Evolutionary conservation across 2,329 filamentous ascomycete genomes (phyloP).

Genomic region (Podosphaera xanthii): DNA sequence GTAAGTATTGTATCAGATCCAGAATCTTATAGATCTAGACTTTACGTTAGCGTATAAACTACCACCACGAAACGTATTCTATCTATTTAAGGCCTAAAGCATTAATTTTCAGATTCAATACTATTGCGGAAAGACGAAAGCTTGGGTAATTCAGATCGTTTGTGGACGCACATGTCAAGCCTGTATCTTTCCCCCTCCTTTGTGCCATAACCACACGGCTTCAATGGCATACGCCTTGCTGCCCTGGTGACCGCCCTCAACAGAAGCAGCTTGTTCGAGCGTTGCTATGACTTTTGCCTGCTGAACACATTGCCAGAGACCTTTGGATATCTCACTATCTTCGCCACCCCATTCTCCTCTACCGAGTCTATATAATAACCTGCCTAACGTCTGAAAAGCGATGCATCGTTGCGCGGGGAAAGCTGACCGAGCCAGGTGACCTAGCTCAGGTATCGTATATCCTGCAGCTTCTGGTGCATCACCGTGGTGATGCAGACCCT

Average conservation of each 20-base stretch:
- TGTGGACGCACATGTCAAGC: too few relatives aligned
- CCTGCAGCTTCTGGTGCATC: conserved; percentile 82
- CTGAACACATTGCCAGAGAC: conserved; percentile 63
- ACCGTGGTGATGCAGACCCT: conserved; percentile 82
- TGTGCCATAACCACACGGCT: conserved; percentile 54
- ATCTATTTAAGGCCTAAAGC: too few relatives aligned
- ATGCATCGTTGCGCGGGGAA: conserved; percentile 77
- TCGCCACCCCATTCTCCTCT: conserved; percentile 47
- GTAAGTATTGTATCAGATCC: too few relatives aligned
- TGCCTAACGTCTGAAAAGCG: conserved; percentile 73
- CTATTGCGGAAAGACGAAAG: too few relatives aligned
- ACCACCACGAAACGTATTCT: too few relatives aligned
- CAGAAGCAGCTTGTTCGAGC: conserved; percentile 50
- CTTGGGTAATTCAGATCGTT: too few relatives aligned
- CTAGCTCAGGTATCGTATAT: conserved; percentile 76
- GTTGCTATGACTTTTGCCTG: conserved; percentile 56
- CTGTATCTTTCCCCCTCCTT: conserved; percentile 18
- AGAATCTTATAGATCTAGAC: too few relatives aligned
- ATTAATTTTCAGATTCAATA: too few relatives aligned
- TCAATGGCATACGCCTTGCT: conserved; percentile 70
- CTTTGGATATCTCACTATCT: conserved; percentile 44
- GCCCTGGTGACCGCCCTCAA: conserved; percentile 48
- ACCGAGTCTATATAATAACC: conserved; percentile 65
- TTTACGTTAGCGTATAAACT: too few relatives aligned
- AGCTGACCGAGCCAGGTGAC: conserved; percentile 54